A percentile compares a stretch with the other conserved stretches of the same genome.
These are phyloP conservation scores for Davidsoniella virescens DNA, from an alignment of 2,329 filamentous ascomycete species.

Conservation along the genomic window DNA sequence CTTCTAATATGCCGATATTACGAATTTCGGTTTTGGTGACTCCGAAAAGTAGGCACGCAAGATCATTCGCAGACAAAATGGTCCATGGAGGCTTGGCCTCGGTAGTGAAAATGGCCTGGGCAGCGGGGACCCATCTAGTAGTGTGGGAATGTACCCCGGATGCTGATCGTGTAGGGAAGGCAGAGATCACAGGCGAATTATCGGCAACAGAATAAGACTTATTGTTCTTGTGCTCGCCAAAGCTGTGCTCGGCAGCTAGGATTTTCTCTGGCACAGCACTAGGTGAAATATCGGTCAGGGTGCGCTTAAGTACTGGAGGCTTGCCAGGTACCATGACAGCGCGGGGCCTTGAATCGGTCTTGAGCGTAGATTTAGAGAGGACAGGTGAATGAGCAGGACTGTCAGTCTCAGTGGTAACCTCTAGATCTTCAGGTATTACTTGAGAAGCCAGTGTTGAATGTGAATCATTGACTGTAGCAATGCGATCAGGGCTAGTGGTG, in stretches of 20 bases:
- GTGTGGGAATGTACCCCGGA: slow-evolving; percentile 68
- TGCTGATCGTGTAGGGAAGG: slow-evolving; percentile 3
- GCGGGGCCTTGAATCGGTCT: not conserved
- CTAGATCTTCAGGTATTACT: slow-evolving; percentile 8
- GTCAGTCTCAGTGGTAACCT: not conserved
- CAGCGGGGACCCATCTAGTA: slow-evolving; percentile 75
- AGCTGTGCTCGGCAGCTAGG: not conserved
- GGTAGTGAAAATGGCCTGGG: slow-evolving; percentile 97
- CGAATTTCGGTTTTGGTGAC: slow-evolving; percentile 39
- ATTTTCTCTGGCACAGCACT: slow-evolving; percentile 3
- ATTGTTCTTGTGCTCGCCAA: not conserved
- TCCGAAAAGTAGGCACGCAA: slow-evolving; percentile 77
- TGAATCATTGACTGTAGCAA: not conserved
- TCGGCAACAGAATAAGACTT: not conserved
- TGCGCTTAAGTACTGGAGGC: slow-evolving; percentile 4
- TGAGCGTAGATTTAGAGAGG: not conserved
- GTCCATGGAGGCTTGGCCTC: slow-evolving; percentile 83
- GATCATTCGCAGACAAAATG: slow-evolving; percentile 86
- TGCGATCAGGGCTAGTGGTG: slow-evolving; percentile 10
- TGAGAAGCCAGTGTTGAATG: slow-evolving; percentile 6
- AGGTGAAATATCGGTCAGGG: slow-evolving; percentile 9
- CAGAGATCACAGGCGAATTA: slow-evolving; percentile 5
- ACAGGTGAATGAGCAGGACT: not conserved
- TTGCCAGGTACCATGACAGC: too few relatives aligned
- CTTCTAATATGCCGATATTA: slow-evolving; percentile 86